Evolutionary conservation across 805 yeast genomes (phyloP), one percentile per base, ranked within the genome.

Genomic region (Barnettozyma sucrosica): DNA sequence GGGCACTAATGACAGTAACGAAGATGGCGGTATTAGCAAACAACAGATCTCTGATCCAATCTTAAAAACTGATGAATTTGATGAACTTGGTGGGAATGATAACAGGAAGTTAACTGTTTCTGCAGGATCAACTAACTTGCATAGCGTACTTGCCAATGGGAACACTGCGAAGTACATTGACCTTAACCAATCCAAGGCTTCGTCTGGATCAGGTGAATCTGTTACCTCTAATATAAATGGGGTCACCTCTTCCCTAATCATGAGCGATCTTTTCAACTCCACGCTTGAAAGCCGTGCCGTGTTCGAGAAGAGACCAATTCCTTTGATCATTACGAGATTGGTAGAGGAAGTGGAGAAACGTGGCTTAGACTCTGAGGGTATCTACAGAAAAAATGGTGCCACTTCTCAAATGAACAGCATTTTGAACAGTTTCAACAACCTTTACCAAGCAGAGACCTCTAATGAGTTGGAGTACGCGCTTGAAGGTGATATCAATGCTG

Each of bases 321-420:
- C 99, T 11, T 66, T 78, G 54, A 76, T 93, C 25, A 75, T 93
- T 10, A 70, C 82, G 11, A 72, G 79, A 48, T 88, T 97, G 66
- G 66, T 89, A 6, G 69, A 72, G 21, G 93, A 84, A 56, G 89
- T 93, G 45, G 97, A 92, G 66, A 61, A 62, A 7, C 71, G 88
- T 49, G 96, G 96, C 5, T 65, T 90, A 55, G 80, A 75, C 36
- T 68, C 74, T 51, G 98, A 90, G 65, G 99, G 99, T 8, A 76
- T 93, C 32, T 93, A 93, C 68, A 74, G 99, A 55, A 83, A 90
- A 55, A 84, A 95, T 41, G 99, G 76, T 36, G 54, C 59, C 16
- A 50, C 57, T 2, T 57, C 51, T 51, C 73, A 55, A 62, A 73
- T 57, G 66, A 67, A 59, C 63, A 62, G 50, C 46, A 55, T 60